A percentile compares a stretch with the other conserved stretches of the same genome.
Evolutionary conservation across 2,329 filamentous ascomycete genomes (phyloP).

Genomic region (Westerdykella ornata): DNA sequence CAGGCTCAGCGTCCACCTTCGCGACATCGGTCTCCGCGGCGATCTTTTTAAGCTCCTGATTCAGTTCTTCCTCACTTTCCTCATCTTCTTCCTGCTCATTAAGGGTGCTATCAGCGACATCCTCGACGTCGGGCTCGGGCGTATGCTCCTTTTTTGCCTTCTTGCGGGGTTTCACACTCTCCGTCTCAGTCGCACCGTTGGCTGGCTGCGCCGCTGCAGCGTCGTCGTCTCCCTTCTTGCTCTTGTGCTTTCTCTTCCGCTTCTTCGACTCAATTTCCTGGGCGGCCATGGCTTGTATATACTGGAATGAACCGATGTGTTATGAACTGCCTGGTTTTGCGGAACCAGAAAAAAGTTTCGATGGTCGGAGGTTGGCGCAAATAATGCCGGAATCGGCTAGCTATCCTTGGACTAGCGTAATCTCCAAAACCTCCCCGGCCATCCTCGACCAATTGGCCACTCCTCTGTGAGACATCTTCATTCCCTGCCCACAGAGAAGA

Average conservation of each 20-base stretch:
- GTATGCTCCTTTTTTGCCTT: conserved; percentile 38
- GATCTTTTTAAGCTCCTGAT: conserved; percentile 30
- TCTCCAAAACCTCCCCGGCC: no score
- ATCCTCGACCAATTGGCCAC: no score
- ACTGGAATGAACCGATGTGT: conserved; percentile 1
- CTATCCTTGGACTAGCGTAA: no score
- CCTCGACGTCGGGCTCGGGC: conserved; percentile 15
- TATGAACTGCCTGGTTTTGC: not conserved
- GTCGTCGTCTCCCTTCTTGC: conserved; percentile 27
- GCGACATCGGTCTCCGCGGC: conserved; percentile 22
- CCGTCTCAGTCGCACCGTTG: conserved; percentile 26
- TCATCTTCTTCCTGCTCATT: conserved; percentile 30
- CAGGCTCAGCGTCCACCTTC: conserved; percentile 19
- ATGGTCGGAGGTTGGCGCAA: not conserved
- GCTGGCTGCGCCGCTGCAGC: conserved; percentile 25
- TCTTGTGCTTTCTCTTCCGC: conserved; percentile 45
- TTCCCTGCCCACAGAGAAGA: no score
- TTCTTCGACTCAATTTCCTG: conserved; percentile 40
- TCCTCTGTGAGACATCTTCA: no score
- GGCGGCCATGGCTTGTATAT: conserved; percentile 31
- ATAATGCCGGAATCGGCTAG: no score
- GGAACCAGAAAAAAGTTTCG: conserved; percentile 4
- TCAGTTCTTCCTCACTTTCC: conserved; percentile 28
- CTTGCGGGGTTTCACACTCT: conserved; percentile 34
- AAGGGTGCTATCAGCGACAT: conserved; percentile 10